These are phyloP conservation scores for Alternaria sp. DNA, from an alignment of 2,329 filamentous ascomycete species.

Conservation along the genomic window DNA sequence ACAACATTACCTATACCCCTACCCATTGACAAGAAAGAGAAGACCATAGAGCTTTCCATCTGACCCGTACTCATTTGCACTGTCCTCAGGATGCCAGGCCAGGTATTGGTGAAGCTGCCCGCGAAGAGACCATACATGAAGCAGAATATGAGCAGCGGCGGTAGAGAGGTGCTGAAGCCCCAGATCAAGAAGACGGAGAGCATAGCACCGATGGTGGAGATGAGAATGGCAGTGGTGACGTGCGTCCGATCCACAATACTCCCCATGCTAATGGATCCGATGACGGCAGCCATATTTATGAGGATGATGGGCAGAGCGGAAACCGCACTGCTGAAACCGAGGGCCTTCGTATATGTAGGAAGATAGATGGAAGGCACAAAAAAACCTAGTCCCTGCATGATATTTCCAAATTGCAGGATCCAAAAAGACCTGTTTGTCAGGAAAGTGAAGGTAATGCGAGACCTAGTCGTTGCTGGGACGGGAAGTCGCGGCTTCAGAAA, in stretches of 20 bases:
- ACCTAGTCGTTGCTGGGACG: constrained; percentile 19
- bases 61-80: constrained; percentile 26
- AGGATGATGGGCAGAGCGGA: constrained; percentile 48
- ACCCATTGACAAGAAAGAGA: constrained; percentile 57
- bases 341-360: constrained; percentile 44
- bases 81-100: constrained; percentile 37
- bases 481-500: constrained; percentile 48
- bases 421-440: constrained; percentile 42
- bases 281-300: constrained; percentile 48
- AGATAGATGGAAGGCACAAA: constrained; percentile 54
- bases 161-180: constrained; percentile 55
- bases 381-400: constrained; percentile 51
- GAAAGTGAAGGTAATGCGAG: constrained; percentile 43
- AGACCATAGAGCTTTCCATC: constrained; percentile 54
- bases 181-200: constrained; percentile 57
- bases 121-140: constrained; percentile 50
- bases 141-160: constrained; percentile 45
- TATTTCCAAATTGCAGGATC: constrained; percentile 46
- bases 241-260: constrained; percentile 54
- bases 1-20: constrained; percentile 62
- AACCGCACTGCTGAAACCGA: constrained; percentile 34
- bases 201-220: constrained; percentile 54
- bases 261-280: constrained; percentile 50
- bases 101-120: constrained; percentile 37
- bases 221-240: constrained; percentile 53